Conservation (phyloP, 2,329 filamentous ascomycete genomes). For the Epichloe baconii region DNA sequence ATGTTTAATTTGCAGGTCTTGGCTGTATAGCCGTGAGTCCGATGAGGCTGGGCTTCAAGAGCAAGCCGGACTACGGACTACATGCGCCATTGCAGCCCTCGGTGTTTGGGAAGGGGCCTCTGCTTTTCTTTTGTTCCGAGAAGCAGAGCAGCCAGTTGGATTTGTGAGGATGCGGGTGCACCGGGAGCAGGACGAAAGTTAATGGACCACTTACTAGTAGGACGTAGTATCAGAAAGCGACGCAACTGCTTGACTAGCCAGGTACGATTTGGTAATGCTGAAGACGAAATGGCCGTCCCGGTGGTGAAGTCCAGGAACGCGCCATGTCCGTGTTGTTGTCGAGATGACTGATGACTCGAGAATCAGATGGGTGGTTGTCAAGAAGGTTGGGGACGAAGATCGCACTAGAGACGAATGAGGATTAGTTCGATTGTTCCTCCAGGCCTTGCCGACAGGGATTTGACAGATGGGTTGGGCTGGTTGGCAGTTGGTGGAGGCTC, state of each 20-base stretch:
- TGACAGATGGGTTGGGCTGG: neutral
- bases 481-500: constrained; percentile 3
- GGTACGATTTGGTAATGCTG: neutral
- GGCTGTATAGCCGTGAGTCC: neutral
- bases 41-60: neutral
- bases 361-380: neutral
- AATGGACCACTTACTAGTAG: neutral
- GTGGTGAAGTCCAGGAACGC: constrained; percentile 2
- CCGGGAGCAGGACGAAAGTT: neutral
- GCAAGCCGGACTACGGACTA: neutral
- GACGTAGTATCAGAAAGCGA: neutral
- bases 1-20: constrained; percentile 2
- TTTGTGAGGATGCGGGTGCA: neutral
- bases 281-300: neutral
- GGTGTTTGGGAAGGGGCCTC: neutral
- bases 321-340: neutral
- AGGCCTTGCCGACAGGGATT: neutral
- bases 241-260: neutral
- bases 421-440: neutral
- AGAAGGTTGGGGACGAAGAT: neutral
- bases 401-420: neutral
- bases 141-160: neutral
- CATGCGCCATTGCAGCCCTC: neutral
- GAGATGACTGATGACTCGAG: neutral
- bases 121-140: neutral